Percentiles rank a stretch among this genome's conserved stretches.
These are phyloP conservation scores for Russula sp. DNA, from an alignment of 768 basidiomycete genomes.

Conservation along the genomic window DNA sequence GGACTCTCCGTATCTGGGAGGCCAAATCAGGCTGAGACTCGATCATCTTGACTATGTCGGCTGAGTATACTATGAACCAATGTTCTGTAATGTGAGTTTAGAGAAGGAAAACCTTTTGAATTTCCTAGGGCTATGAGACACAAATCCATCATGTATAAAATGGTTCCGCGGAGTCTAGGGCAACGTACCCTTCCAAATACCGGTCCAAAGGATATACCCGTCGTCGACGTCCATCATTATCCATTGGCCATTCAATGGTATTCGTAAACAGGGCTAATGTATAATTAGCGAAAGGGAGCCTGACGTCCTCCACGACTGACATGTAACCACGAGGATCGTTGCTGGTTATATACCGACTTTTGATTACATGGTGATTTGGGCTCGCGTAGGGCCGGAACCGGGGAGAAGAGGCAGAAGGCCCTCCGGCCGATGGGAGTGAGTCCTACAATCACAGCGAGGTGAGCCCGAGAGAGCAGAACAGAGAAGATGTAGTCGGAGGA, in stretches of 20 bases:
- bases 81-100: neutral
- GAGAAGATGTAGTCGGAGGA: neutral
- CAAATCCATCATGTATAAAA: neutral
- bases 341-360: conserved; percentile 85
- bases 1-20: conserved; percentile 74
- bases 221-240: conserved; percentile 97
- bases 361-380: conserved; percentile 75
- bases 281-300: conserved; percentile 16
- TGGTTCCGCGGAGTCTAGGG: neutral
- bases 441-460: conserved; percentile 32
- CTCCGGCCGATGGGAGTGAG: conserved; percentile 37
- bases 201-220: conserved; percentile 89
- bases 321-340: conserved; percentile 89
- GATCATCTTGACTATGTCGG: conserved; percentile 91
- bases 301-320: conserved; percentile 43
- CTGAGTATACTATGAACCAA: conserved; percentile 41
- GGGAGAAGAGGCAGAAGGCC: conserved; percentile 31
- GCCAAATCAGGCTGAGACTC: conserved; percentile 89
- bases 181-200: conserved; percentile 84
- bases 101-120: conserved; percentile 62
- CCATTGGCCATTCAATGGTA: conserved; percentile 87
- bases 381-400: conserved; percentile 69
- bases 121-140: conserved; percentile 66
- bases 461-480: neutral
- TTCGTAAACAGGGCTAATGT: conserved; percentile 73